Conservation (phyloP, 2,329 filamentous ascomycete genomes). For the Lachnellula subtilissima region DNA sequence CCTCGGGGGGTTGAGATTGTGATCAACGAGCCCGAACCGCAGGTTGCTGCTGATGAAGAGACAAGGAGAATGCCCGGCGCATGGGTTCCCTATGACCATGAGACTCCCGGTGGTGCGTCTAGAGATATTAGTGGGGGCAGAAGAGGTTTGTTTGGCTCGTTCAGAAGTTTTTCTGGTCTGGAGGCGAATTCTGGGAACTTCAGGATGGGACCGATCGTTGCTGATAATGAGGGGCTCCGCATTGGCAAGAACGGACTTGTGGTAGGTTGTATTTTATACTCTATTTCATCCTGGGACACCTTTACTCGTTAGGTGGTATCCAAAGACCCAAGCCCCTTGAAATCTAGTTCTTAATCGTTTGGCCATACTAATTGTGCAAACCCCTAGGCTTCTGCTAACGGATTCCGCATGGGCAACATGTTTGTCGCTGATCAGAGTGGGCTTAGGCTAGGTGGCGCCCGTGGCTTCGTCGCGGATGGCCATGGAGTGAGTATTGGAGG, state of each 20-base stretch:
- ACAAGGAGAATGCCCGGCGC: constrained; percentile 38
- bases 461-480: constrained; percentile 20
- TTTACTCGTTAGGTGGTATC: too few relatives aligned
- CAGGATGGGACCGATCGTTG: constrained; percentile 22
- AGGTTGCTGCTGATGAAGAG: constrained; percentile 35
- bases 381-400: constrained; percentile 11
- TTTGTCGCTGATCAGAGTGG: constrained; percentile 38
- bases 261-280: constrained; percentile 1
- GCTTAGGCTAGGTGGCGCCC: constrained; percentile 30
- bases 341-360: not conserved
- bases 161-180: constrained; percentile 7
- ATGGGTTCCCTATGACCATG: constrained; percentile 37
- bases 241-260: constrained; percentile 19
- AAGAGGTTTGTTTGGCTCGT: constrained; percentile 5
- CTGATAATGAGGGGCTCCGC: constrained; percentile 23
- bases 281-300: not conserved
- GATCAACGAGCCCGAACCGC: constrained; percentile 39
- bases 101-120: constrained; percentile 5
- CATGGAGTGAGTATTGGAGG: constrained; percentile 20
- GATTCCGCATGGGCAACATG: constrained; percentile 17
- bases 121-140: not conserved
- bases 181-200: constrained; percentile 10
- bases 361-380: not conserved
- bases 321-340: too few relatives aligned
- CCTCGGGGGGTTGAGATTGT: constrained; percentile 44